Evolutionary conservation across 805 yeast species (phyloP), one percentile per base, ranked within the genome.

Genomic region (Candida ulmi): DNA sequence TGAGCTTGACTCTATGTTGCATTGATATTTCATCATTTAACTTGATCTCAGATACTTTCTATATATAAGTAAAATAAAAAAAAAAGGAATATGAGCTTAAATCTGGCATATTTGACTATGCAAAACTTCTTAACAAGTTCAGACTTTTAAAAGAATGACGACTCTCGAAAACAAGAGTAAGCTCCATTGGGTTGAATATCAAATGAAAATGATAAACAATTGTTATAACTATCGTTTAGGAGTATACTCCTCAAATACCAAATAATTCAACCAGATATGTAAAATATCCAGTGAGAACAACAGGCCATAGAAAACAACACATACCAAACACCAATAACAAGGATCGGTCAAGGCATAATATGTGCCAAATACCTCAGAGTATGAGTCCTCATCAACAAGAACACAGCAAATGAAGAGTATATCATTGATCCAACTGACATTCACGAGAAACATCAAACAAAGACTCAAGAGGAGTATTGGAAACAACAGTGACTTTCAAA

Each of bases 1-100:
- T 72, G 90, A 82, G 88, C 90, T 82, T 82, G 90, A 82, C 90
- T 82, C 90, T 80, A 80, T 80, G 85, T 79, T 77, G 80, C 83
- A 74, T 76, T 69, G 62, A 24, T 69, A 76, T 80, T 74, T 82
- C 90, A 82, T 82, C 90, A 81, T 71, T 39, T n/a, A n/a, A n/a
- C n/a, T 49, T 47, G 57, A 46, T 40, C 41, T 9, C 9, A 11
- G 38, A 30, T 35, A n/a, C 37, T 31, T 13, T 31, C 21, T 26
- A 34, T 21, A 35, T 16, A 11, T n/a, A 28, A 23, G 8, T 17
- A 36, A 32, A 35, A 32, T 32, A 30, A 12, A 17, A 24, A 30
- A 30, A 37, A 34, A 29, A 36, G 33, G 37, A 33, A 30, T 5
- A n/a, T 24, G 21, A 8, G 46, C 15, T 28, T 26, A 61, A 74